These are phyloP conservation scores for Fusarium austroafricanum DNA, from an alignment of 2,329 filamentous ascomycete genomes.

Conservation along the genomic window DNA sequence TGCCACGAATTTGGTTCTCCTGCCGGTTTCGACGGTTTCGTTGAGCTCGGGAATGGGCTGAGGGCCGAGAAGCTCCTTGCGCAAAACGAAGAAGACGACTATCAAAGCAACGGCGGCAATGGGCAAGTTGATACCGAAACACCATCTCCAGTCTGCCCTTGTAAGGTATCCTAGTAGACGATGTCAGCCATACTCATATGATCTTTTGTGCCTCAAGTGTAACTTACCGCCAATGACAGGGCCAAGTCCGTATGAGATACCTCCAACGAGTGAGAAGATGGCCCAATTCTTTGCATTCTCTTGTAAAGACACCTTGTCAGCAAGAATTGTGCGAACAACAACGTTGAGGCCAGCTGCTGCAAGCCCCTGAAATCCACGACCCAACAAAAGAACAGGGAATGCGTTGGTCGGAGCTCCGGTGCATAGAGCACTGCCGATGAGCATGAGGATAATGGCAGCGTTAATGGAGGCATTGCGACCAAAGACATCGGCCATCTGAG, in stretches of 20 bases:
- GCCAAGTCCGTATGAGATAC: constrained; percentile 69
- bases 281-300: constrained; percentile 73
- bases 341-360: constrained; percentile 72
- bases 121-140: constrained; percentile 73
- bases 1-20: constrained; percentile 52
- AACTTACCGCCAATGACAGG: constrained; percentile 67
- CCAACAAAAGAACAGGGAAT: constrained; percentile 71
- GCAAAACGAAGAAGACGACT: constrained; percentile 67
- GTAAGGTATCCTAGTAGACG: constrained; percentile 58
- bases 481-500: constrained; percentile 73
- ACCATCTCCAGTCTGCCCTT: constrained; percentile 71
- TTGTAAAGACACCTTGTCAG: constrained; percentile 70
- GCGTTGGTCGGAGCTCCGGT: constrained; percentile 64
- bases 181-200: constrained; percentile 9
- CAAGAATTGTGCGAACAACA: constrained; percentile 70
- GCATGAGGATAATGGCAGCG: constrained; percentile 65
- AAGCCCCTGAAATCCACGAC: constrained; percentile 71
- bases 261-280: constrained; percentile 69
- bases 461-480: constrained; percentile 71
- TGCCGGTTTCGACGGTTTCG: constrained; percentile 51
- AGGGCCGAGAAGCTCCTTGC: constrained; percentile 68
- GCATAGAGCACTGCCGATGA: constrained; percentile 71
- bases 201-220: too few relatives aligned
- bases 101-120: constrained; percentile 63
- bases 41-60: constrained; percentile 60